A percentile compares a stretch with the other conserved stretches of the same genome.
Conservation (phyloP, 352 stramenopile genomes). For the Phytophthora parvispora region DNA sequence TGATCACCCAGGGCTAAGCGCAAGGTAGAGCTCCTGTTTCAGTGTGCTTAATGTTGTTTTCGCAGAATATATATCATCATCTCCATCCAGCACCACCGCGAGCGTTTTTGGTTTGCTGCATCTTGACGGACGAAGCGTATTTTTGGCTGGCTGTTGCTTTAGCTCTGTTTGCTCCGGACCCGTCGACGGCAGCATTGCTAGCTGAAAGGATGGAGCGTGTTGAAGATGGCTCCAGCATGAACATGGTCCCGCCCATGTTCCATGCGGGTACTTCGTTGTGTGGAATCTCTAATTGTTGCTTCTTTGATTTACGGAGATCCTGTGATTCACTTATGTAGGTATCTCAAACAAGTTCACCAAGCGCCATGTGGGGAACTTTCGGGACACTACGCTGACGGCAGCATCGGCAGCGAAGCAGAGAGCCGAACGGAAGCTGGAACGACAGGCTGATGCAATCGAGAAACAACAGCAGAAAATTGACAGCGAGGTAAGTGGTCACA, state of each 20-base stretch:
- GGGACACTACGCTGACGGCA: conserved; percentile 78
- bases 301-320: background rate
- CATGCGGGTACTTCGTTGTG: conserved; percentile 35
- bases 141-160: conserved; percentile 36
- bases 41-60: conserved; percentile 16
- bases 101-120: conserved; percentile 19
- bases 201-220: conserved; percentile 43
- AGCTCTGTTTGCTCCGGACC: conserved; percentile 8
- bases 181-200: background rate
- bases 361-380: conserved; percentile 72
- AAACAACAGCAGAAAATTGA: conserved; percentile 88
- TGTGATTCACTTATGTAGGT: conserved; percentile 36
- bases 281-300: background rate
- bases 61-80: conserved; percentile 30
- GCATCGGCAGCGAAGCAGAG: conserved; percentile 76
- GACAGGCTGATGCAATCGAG: conserved; percentile 75
- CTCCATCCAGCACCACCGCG: conserved; percentile 8
- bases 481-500: conserved; percentile 48
- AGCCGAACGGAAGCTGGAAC: conserved; percentile 70
- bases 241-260: conserved; percentile 45
- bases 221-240: conserved; percentile 43
- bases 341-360: conserved; percentile 90
- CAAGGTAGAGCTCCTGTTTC: conserved; percentile 10
- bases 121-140: conserved; percentile 31
- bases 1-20: conserved; percentile 45